These are phyloP conservation scores for Scutellaria minor DNA, from an alignment of 257 asterid species.

Conservation along the genomic window DNA sequence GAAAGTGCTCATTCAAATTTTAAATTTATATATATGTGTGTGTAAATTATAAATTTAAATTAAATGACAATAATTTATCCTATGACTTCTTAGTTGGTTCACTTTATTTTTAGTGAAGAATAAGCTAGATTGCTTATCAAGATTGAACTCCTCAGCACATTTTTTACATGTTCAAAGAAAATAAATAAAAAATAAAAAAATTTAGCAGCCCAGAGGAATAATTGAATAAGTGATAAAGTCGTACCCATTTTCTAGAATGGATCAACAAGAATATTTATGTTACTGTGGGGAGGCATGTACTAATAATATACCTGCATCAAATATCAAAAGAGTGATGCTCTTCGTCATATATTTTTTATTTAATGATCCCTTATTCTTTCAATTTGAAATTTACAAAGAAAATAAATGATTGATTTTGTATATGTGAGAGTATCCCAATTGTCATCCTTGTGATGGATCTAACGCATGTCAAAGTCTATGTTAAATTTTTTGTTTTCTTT, in stretches of 20 bases:
- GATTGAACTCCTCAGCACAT: neutral
- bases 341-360: neutral
- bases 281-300: slow-evolving; percentile 23
- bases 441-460: too few species aligned
- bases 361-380: neutral
- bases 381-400: too few species aligned
- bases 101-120: neutral
- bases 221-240: neutral
- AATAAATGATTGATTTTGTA: too few species aligned
- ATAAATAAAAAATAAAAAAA: too few species aligned
- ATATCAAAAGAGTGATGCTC: neutral
- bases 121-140: slow-evolving; percentile 15
- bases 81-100: neutral
- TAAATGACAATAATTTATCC: too few species aligned
- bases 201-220: too few species aligned
- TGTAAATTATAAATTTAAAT: too few species aligned
- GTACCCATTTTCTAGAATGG: neutral
- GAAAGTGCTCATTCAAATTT: too few species aligned
- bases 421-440: too few species aligned
- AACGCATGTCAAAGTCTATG: too few species aligned
- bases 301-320: slow-evolving; percentile 11
- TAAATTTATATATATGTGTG: too few species aligned
- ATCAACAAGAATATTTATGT: neutral
- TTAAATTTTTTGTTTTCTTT: too few species aligned
- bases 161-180: neutral